These are phyloP conservation scores for Populus deltoides DNA, from an alignment of 345 rosid species.

Conservation along the genomic window DNA sequence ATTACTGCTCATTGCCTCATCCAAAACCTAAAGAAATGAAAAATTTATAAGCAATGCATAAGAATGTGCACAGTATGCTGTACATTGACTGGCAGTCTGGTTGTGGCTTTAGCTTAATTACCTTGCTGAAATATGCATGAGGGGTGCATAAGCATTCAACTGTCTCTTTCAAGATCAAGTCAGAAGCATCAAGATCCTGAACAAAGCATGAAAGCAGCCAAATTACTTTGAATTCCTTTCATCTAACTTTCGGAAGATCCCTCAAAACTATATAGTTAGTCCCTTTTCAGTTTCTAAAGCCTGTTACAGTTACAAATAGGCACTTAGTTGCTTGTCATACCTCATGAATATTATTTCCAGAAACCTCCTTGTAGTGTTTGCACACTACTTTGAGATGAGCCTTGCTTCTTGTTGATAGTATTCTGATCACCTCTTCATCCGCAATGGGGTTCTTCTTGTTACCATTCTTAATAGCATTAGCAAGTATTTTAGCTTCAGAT, in stretches of 20 bases:
- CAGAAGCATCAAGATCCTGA: conserved; percentile 49
- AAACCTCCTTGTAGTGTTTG: conserved; percentile 46
- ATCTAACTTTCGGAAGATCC: no score
- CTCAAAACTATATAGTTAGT: no score
- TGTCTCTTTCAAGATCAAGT: conserved; percentile 41
- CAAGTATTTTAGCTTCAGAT: conserved; percentile 60
- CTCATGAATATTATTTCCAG: conserved; percentile 47
- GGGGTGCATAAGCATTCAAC: conserved; percentile 68
- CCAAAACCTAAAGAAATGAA: conserved; percentile 47
- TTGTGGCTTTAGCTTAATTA: conserved; percentile 9
- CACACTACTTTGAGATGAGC: conserved; percentile 53
- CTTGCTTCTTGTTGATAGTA: conserved; percentile 81
- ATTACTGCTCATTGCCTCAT: conserved; percentile 45
- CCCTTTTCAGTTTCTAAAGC: no score
- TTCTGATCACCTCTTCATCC: conserved; percentile 65
- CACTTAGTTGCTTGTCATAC: conserved; percentile 21
- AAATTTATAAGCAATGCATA: neutral
- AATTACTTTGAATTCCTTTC: neutral
- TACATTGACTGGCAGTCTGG: neutral
- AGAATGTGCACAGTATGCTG: neutral
- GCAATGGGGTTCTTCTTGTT: conserved; percentile 35
- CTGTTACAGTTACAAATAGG: no score
- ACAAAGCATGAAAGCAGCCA: conserved; percentile 3
- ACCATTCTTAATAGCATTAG: conserved; percentile 37
- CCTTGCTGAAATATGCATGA: conserved; percentile 65